Conservation (phyloP, 2,329 filamentous ascomycete species). For the Ophiosphaerella narmari region DNA sequence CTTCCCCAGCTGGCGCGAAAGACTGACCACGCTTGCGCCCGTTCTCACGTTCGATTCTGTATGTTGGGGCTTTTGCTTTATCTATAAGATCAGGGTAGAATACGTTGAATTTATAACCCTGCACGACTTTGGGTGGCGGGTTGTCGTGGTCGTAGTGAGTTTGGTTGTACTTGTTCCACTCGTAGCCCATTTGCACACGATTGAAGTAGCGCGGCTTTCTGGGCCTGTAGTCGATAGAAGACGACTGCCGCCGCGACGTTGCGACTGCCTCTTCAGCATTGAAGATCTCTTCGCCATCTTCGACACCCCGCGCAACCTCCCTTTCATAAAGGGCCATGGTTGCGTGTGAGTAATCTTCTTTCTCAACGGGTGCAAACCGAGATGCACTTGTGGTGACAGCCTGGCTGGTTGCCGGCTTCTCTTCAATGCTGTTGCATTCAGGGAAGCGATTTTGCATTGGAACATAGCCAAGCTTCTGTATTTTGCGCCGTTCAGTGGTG, state of each 20-base stretch:
- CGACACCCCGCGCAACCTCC: slow-evolving; percentile 87
- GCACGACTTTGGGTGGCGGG: slow-evolving; percentile 94
- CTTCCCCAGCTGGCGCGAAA: slow-evolving; percentile 89
- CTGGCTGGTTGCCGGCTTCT: slow-evolving; percentile 43
- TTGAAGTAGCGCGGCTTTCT: slow-evolving; percentile 98
- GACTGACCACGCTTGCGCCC: slow-evolving; percentile 88
- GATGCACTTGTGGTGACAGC: slow-evolving; percentile 61
- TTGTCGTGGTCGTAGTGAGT: slow-evolving; percentile 99
- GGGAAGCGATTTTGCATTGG: slow-evolving; percentile 57
- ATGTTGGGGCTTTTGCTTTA: slow-evolving; percentile 91
- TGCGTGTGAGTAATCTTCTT: slow-evolving; percentile 82
- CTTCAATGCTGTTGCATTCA: slow-evolving; percentile 31
- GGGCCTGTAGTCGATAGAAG: slow-evolving; percentile 79
- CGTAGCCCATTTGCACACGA: slow-evolving; percentile 97
- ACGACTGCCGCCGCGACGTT: slow-evolving; percentile 73
- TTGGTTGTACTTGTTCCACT: slow-evolving; percentile 99
- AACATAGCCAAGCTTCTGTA: slow-evolving; percentile 70
- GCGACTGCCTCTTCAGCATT: slow-evolving; percentile 83
- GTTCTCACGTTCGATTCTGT: slow-evolving; percentile 92
- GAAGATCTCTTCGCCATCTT: slow-evolving; percentile 95
- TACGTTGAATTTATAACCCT: slow-evolving; percentile 99
- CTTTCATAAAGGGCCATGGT: slow-evolving; percentile 90
- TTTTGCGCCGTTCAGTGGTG: slow-evolving; percentile 61
- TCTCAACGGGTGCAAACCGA: slow-evolving; percentile 70
- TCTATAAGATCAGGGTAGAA: slow-evolving; percentile 98